Percentiles rank a stretch among this genome's conserved stretches.
These are phyloP conservation scores for Sodiomyces alkalinus DNA, from an alignment of 2,329 filamentous ascomycete genomes.

Conservation along the genomic window DNA sequence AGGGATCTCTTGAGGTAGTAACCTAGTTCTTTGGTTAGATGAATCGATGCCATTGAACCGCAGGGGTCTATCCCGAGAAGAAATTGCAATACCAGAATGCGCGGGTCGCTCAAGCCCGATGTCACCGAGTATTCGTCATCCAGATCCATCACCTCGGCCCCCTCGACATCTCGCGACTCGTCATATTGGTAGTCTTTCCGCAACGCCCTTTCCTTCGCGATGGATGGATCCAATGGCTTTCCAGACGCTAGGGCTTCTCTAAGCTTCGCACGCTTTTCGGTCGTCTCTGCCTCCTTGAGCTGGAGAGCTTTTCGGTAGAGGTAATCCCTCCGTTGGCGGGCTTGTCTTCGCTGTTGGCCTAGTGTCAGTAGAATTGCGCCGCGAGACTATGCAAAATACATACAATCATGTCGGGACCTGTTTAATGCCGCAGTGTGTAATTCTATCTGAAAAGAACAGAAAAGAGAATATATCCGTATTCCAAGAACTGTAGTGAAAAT, in stretches of 20 bases:
- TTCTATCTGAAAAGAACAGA: too few relatives aligned
- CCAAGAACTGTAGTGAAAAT: too few relatives aligned
- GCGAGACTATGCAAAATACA: too few relatives aligned
- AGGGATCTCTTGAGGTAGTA: conserved; percentile 81
- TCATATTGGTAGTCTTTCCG: conserved; percentile 89
- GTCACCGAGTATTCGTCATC: conserved; percentile 86
- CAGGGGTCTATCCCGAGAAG: too few relatives aligned
- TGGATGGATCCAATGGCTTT: conserved; percentile 64
- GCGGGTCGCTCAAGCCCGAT: conserved; percentile 77
- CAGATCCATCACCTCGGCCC: conserved; percentile 54
- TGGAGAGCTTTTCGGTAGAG: conserved; percentile 81
- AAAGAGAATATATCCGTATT: too few relatives aligned
- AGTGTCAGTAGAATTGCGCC: conserved; percentile 8
- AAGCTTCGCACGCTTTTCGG: conserved; percentile 77
- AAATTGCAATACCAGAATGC: conserved; percentile 2
- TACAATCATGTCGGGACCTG: conserved; percentile 1
- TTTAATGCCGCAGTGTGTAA: too few relatives aligned
- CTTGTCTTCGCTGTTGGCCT: conserved; percentile 21
- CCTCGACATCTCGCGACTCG: conserved; percentile 57
- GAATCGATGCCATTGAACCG: too few relatives aligned
- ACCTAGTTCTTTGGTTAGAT: conserved; percentile 24
- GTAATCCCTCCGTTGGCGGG: conserved; percentile 33
- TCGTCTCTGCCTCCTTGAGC: conserved; percentile 80
- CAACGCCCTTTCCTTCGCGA: conserved; percentile 74
- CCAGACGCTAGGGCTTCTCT: conserved; percentile 78